Evolutionary conservation across 2,329 filamentous ascomycete genomes (phyloP), one percentile per base, ranked within the genome.

Genomic region (Clonostachys sp.): DNA sequence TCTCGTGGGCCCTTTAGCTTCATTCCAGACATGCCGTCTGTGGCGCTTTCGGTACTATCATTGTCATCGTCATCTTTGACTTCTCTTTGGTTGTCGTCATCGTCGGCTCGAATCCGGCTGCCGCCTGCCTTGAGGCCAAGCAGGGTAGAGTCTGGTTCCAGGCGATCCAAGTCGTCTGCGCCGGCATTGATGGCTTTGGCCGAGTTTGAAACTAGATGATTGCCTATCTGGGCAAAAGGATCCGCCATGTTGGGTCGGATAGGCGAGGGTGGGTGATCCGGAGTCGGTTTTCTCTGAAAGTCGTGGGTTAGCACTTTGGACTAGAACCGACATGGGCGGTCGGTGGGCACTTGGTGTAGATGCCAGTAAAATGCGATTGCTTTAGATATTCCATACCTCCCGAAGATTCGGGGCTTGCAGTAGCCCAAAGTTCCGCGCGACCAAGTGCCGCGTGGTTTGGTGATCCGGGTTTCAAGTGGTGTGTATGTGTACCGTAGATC

Each of bases 51-150:
- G 62, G 95, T 60, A 58, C 81, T 86, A 64, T 85, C 82, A 51
- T 77, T 78, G 50, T 95, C 89, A 53, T 96, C 91, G 53, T 94
- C 89, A 55, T 91, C 89, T 58, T 87, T 86, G 43, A 78, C 80
- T 58, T 95, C 90, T 39, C 87, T 90, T 60, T 89, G 87, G 57
- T 95, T 92, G 61, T 96, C 91, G 55, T 96, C 91, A 62, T 95
- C 88, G 61, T 91, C 91, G 61, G 87, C 84, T 63, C 86, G 81
- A 57, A 89, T 83, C 56, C 87, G 74, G 46, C 78, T 76, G 51
- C 73, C 74, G 50, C 75, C 73, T 49, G 83, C 72, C 67, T 81
- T 71, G 75, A 80, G 76, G 73, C 86, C 77, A 42, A 95, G 79
- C 54, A 92, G 78, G 70, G 80, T 88, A 69, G 95, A 91, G 60